Percentiles rank a stretch among this genome's conserved stretches.
Evolutionary conservation across 2,329 filamentous ascomycete genomes (phyloP).

Genomic region (Dactylonectria macrodidyma): DNA sequence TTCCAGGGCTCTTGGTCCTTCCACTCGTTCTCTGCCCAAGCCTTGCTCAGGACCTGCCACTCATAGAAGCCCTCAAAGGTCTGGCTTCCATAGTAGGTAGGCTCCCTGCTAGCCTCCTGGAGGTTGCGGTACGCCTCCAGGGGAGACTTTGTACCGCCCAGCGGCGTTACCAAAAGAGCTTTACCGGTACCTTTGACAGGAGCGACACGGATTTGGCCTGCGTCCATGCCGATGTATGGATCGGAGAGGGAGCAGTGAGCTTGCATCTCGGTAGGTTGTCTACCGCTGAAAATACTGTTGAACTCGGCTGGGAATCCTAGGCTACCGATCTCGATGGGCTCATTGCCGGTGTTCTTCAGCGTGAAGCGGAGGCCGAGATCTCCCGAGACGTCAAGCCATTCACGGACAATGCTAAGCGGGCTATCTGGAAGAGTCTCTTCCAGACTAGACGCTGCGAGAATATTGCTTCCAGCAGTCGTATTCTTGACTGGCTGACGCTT

Average conservation of each 20-base stretch:
- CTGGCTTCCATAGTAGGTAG: constrained; percentile 64
- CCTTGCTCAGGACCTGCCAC: constrained; percentile 69
- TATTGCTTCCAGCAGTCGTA: constrained; percentile 10
- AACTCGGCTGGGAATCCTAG: constrained; percentile 73
- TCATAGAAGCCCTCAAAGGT: constrained; percentile 74
- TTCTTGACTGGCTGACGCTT: constrained; percentile 51
- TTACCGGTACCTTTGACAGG: constrained; percentile 67
- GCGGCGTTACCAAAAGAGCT: constrained; percentile 68
- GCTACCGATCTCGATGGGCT: constrained; percentile 66
- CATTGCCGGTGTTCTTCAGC: constrained; percentile 60
- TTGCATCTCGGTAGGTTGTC: constrained; percentile 63
- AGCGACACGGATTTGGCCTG: constrained; percentile 69
- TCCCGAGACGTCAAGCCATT: constrained; percentile 64
- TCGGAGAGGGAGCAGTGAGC: constrained; percentile 69
- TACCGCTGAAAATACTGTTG: constrained; percentile 73
- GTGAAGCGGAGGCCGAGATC: constrained; percentile 68
- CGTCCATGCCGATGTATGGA: constrained; percentile 73
- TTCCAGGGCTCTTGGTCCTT: constrained; percentile 68
- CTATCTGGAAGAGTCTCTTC: constrained; percentile 57
- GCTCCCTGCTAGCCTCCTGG: constrained; percentile 57
- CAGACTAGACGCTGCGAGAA: constrained; percentile 59
- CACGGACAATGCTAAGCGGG: constrained; percentile 63
- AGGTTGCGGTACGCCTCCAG: constrained; percentile 71
- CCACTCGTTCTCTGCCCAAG: constrained; percentile 72
- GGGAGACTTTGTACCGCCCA: constrained; percentile 59